Percentiles rank a stretch among this genome's conserved stretches.
phyloP scores from a whole-genome alignment of 257 asterid genomes.

The Solanum raphanifolium region DNA sequence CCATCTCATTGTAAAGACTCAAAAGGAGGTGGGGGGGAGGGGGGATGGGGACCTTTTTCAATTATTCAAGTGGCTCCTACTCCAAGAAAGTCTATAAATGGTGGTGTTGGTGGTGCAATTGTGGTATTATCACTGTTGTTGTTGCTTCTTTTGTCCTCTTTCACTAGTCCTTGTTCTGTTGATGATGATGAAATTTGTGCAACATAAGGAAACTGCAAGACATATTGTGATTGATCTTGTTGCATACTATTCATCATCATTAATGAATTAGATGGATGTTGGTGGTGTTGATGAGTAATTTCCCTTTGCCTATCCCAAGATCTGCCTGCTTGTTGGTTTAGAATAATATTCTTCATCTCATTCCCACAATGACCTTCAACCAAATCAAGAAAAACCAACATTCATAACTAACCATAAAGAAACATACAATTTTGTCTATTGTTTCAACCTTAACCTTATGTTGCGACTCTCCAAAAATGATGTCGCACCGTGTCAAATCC shows the following conservation, averaged over 20 bases:
- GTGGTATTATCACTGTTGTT: not conserved
- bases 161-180: not conserved
- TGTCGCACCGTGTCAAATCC: not conserved
- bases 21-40: not conserved
- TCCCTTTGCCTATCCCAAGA: slow-evolving; percentile 30
- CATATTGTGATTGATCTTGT: slow-evolving; percentile 15
- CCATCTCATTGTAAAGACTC: not conserved
- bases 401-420: too few species aligned
- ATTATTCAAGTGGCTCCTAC: slow-evolving; percentile 63
- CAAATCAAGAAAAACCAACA: not conserved
- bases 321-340: slow-evolving; percentile 18
- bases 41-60: not conserved
- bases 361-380: slow-evolving; percentile 37
- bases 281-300: slow-evolving; percentile 1
- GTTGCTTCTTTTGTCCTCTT: slow-evolving; percentile 27
- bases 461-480: not conserved
- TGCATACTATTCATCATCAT: slow-evolving; percentile 11
- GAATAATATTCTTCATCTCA: slow-evolving; percentile 46
- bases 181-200: slow-evolving; percentile 11
- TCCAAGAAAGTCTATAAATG: slow-evolving; percentile 90
- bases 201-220: slow-evolving; percentile 7
- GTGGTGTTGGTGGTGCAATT: slow-evolving; percentile 38
- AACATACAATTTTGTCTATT: not conserved
- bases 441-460: not conserved
- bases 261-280: not conserved